Base-by-base conservation (phyloP, 1,139 yeast species). In the Debaryomyces singareniensis region DNA sequence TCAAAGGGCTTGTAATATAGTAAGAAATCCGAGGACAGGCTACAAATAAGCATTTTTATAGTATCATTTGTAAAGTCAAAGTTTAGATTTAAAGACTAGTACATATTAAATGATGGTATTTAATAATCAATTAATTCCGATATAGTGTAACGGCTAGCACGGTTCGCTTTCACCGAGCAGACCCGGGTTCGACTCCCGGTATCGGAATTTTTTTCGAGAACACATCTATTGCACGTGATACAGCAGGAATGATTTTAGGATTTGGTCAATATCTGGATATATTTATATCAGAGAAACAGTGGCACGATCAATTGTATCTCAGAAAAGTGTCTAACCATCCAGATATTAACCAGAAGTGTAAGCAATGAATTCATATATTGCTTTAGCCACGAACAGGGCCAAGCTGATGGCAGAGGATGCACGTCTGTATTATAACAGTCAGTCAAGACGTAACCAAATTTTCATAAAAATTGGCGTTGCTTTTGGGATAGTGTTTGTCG, bases 151-250 rank as follows among this genome's bases (percentile, higher is more conserved):
- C 78, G 82, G 83, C 76, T 75, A 76, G 76, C 82, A 76, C 81
- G 78, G 80, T 74, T 70, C 80, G 78, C 80, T 75, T 73, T 75
- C 81, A 75, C 82, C 78, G 81, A 71, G 80, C 80, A 75, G 68
- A 71, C 78, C 82, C 76, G 81, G 81, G 82, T 75, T 75, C 82
- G 78, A 75, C 77, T 75, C 82, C 82, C 81, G 76, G 81, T 68
- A 74, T 73, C 80, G 82, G 81, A 75, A 71, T 58, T 56, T 45
- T 42, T 37, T 30, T 33, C 5, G 15, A 13, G 16, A 24, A 12
- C 16, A 6, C 11, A 7, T 7, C 12, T 11, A n/a, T 7, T 7
- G 21, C 21, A 18, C 21, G 21, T 18, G 21, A 18, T n/a, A 18
- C 21, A 18, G n/a, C 9, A n/a, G 21, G 7, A 18, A n/a, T n/a